Conservation (phyloP, 768 basidiomycete species). For the Boletus insuetus region DNA sequence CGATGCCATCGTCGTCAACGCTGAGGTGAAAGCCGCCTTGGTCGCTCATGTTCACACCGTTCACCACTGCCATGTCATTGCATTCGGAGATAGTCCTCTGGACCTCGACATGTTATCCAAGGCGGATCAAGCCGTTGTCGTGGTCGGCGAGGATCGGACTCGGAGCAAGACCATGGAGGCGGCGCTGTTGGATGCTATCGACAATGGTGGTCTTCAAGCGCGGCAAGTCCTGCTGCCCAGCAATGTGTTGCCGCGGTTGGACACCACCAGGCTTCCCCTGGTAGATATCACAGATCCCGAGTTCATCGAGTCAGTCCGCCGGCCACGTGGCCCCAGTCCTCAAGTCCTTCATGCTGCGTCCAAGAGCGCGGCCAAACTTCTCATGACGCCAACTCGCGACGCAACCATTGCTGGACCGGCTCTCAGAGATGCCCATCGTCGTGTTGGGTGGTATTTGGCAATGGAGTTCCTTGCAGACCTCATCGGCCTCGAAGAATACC, state of each 20-base stretch:
- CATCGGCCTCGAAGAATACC: conserved; percentile 15
- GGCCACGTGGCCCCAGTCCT: conserved; percentile 8
- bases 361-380: conserved; percentile 12
- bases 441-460: conserved; percentile 16
- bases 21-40: conserved; percentile 17
- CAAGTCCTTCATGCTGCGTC: conserved; percentile 13
- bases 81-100: conserved; percentile 13
- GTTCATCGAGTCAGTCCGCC: conserved; percentile 13
- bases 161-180: conserved; percentile 12
- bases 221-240: conserved; percentile 12
- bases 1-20: conserved; percentile 7
- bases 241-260: conserved; percentile 11
- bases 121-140: conserved; percentile 14
- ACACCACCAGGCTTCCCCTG: conserved; percentile 14
- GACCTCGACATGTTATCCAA: conserved; percentile 15
- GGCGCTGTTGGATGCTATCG: conserved; percentile 11
- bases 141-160: conserved; percentile 11
- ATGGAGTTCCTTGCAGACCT: conserved; percentile 17
- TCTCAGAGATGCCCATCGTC: conserved; percentile 16
- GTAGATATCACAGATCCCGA: conserved; percentile 14
- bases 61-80: conserved; percentile 10
- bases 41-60: conserved; percentile 10
- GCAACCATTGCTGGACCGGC: conserved; percentile 15
- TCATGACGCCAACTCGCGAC: conserved; percentile 13
- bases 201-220: conserved; percentile 12